Percentiles rank a stretch among this genome's conserved stretches.
These are phyloP conservation scores for Brassica nigra DNA, from an alignment of 345 rosid genomes.

Conservation along the genomic window DNA sequence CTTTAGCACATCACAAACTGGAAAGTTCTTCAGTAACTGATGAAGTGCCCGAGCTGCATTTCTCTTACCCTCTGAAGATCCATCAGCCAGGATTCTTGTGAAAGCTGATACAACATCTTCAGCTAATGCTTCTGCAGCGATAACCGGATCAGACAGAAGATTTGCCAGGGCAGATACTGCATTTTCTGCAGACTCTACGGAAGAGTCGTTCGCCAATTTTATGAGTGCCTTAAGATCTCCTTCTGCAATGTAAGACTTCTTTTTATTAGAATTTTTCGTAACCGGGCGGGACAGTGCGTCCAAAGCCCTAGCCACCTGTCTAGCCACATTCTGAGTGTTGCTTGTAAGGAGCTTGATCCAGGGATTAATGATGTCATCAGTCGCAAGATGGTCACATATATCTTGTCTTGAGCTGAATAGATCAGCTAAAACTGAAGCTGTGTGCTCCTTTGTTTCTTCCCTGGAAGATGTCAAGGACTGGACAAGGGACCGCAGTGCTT, in stretches of 20 bases:
- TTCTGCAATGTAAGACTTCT: constrained; percentile 45
- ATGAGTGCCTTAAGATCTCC: constrained; percentile 69
- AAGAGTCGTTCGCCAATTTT: constrained; percentile 70
- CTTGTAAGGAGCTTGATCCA: constrained; percentile 66
- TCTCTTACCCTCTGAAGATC: constrained; percentile 77
- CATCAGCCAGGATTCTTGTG: constrained; percentile 83
- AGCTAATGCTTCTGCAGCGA: constrained; percentile 74
- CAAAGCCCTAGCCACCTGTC: constrained; percentile 75
- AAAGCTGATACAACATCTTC: constrained; percentile 81
- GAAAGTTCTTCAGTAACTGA: constrained; percentile 70
- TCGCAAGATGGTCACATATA: constrained; percentile 55
- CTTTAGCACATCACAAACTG: constrained; percentile 66
- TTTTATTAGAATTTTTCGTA: constrained; percentile 43
- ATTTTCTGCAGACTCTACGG: constrained; percentile 71
- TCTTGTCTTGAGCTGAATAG: constrained; percentile 72
- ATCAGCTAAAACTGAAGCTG: constrained; percentile 89
- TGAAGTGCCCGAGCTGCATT: constrained; percentile 71
- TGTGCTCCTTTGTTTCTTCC: constrained; percentile 76
- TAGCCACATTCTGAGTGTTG: constrained; percentile 70
- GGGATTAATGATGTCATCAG: constrained; percentile 60
- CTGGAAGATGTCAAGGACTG: constrained; percentile 67
- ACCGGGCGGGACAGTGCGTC: constrained; percentile 76
- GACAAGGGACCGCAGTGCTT: constrained; percentile 70
- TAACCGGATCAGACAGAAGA: constrained; percentile 69
- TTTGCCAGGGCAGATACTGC: constrained; percentile 87